These are phyloP conservation scores for Colletotrichum acutatum DNA, from an alignment of 2,329 filamentous ascomycete species.

Conservation along the genomic window DNA sequence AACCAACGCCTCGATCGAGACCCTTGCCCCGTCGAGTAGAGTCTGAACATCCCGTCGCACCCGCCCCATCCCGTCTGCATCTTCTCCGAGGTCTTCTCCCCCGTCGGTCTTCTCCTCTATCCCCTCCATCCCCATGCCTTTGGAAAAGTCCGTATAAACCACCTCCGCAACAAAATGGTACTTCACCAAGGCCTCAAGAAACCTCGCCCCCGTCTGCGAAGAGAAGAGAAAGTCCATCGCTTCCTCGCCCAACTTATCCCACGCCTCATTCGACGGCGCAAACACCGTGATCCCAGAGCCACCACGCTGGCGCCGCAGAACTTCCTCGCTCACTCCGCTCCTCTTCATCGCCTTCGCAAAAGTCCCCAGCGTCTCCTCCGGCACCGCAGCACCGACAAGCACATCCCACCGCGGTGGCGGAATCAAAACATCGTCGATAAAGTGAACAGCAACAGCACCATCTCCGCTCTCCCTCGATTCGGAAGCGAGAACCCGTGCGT, in stretches of 20 bases:
- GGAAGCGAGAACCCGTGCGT: background rate
- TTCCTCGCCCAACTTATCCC: background rate
- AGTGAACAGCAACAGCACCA: slow-evolving; percentile 11
- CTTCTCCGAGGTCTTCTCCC: background rate
- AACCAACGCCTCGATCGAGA: background rate
- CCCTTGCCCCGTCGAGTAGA: background rate
- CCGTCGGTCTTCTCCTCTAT: background rate
- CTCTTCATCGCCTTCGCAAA: slow-evolving; percentile 14
- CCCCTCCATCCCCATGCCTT: background rate
- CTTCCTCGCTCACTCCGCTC: background rate
- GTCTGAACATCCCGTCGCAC: background rate
- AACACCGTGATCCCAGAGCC: slow-evolving; percentile 11
- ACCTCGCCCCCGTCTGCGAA: background rate
- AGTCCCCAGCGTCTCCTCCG: background rate
- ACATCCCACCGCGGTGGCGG: slow-evolving; percentile 20
- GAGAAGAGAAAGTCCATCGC: slow-evolving; percentile 6
- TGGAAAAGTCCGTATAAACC: background rate
- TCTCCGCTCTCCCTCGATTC: background rate
- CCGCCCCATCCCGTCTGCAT: background rate
- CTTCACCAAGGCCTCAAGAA: slow-evolving; percentile 4
- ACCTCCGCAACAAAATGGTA: slow-evolving; percentile 13
- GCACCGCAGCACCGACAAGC: slow-evolving; percentile 5
- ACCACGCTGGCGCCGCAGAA: no score
- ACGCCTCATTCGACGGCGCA: slow-evolving; percentile 18
- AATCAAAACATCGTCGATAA: slow-evolving; percentile 27